A percentile compares a stretch with the other conserved stretches of the same genome.
These are phyloP conservation scores for Microbotryum intermedium DNA, from an alignment of 1,284 basidiomycete genomes.

Conservation along the genomic window DNA sequence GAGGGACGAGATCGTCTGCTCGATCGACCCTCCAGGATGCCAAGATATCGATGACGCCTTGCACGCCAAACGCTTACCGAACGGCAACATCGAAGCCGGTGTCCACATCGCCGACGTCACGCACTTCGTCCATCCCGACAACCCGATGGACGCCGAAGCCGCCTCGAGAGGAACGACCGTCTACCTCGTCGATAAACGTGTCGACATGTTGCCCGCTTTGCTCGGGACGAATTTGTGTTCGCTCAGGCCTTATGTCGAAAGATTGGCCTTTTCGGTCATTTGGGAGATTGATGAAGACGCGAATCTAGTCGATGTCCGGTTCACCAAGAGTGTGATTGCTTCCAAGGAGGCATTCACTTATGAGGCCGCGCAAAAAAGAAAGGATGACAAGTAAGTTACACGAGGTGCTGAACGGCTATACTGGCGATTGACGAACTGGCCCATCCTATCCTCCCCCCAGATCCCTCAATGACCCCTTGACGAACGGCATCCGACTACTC, in stretches of 20 bases:
- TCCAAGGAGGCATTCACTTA: constrained; percentile 97
- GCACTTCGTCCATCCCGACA: constrained; percentile 88
- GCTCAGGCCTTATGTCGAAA: constrained; percentile 82
- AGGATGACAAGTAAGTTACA: constrained; percentile 71
- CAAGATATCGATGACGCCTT: constrained; percentile 99
- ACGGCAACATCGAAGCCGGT: constrained; percentile 94
- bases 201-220: constrained; percentile 94
- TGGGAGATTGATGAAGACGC: constrained; percentile 87
- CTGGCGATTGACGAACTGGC: background rate
- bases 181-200: constrained; percentile 96
- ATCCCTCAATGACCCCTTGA: constrained; percentile 70
- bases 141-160: constrained; percentile 93
- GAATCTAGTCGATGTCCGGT: constrained; percentile 81
- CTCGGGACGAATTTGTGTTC: constrained; percentile 96
- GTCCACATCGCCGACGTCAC: constrained; percentile 99
- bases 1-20: constrained; percentile 78
- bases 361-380: constrained; percentile 87
- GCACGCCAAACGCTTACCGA: constrained; percentile 80
- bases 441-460: constrained; percentile 43
- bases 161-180: constrained; percentile 94
- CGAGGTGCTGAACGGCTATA: background rate
- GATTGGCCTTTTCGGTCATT: constrained; percentile 89
- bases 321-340: constrained; percentile 92
- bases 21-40: constrained; percentile 94
- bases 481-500: constrained; percentile 77